A percentile compares a stretch with the other conserved stretches of the same genome.
These are phyloP conservation scores for Fusarium palustre DNA, from an alignment of 2,329 filamentous ascomycete species.

Conservation along the genomic window DNA sequence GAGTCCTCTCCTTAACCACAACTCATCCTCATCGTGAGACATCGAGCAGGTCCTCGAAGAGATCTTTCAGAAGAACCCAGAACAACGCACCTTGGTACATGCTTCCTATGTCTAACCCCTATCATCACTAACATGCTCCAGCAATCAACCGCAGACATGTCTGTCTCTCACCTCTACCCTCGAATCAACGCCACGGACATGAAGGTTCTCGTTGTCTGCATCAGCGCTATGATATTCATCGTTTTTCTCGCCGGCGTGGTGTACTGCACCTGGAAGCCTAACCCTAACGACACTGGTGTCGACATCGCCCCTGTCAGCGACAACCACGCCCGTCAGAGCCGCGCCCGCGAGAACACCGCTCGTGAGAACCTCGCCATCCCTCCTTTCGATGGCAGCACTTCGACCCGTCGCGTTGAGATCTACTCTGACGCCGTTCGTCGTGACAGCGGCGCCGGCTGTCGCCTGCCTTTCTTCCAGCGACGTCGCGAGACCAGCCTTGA, in stretches of 20 bases:
- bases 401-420: not conserved
- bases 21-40: not conserved
- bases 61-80: too few relatives aligned
- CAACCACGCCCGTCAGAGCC: too few relatives aligned
- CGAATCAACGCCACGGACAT: conserved; percentile 4
- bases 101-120: not conserved
- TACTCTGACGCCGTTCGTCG: not conserved
- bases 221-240: not conserved
- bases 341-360: too few relatives aligned
- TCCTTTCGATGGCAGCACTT: not conserved
- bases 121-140: conserved; percentile 8
- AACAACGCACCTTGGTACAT: not conserved
- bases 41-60: not conserved
- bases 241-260: not conserved
- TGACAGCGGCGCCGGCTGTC: not conserved
- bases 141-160: not conserved
- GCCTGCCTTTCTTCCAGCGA: not conserved
- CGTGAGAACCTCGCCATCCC: not conserved
- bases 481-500: not conserved
- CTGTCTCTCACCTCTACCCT: not conserved
- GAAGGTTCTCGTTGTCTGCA: not conserved
- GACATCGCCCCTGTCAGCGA: not conserved
- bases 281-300: not conserved
- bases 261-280: conserved; percentile 1
- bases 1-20: not conserved